phyloP scores from a whole-genome alignment of 169 alveolate genomes.

The Eimeria praecox region DNA sequence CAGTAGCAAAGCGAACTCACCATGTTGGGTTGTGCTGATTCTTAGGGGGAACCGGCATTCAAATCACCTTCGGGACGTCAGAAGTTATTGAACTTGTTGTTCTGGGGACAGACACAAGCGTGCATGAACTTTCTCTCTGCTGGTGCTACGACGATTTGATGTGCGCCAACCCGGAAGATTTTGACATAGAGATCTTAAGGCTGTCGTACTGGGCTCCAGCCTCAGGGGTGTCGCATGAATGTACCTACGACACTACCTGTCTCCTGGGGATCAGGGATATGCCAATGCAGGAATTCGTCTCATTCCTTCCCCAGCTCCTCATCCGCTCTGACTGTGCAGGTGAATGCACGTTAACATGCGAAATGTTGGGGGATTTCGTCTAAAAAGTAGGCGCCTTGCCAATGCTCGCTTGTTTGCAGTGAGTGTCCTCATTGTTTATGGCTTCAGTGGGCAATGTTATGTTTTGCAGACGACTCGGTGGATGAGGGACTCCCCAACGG shows the following conservation, averaged over 20 bases:
- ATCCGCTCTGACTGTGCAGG: constrained; percentile 61
- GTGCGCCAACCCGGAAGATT: constrained; percentile 29
- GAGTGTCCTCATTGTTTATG: no score
- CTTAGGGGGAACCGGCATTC: constrained; percentile 4
- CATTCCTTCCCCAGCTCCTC: constrained; percentile 26
- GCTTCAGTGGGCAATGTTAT: background rate
- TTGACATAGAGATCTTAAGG: constrained; percentile 1
- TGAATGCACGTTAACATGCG: background rate
- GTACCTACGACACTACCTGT: constrained; percentile 67
- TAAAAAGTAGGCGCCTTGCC: background rate
- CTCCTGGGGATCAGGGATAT: constrained; percentile 36
- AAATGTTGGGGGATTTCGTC: no score
- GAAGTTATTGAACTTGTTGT: background rate
- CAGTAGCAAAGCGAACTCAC: background rate
- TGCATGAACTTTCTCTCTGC: constrained; percentile 55
- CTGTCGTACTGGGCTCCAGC: constrained; percentile 32
- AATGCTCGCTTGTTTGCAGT: background rate
- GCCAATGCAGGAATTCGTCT: background rate
- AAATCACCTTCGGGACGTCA: constrained; percentile 6
- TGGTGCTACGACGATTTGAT: constrained; percentile 56
- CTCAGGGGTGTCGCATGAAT: constrained; percentile 36
- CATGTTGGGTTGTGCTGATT: background rate
- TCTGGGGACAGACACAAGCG: background rate
- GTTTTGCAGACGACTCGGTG: background rate
- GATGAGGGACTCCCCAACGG: constrained; percentile 30